Percentiles rank a stretch among this genome's conserved stretches.
Evolutionary conservation across 495 filamentous ascomycete genomes (phyloP).

Genomic region (Haplographium delicatum): DNA sequence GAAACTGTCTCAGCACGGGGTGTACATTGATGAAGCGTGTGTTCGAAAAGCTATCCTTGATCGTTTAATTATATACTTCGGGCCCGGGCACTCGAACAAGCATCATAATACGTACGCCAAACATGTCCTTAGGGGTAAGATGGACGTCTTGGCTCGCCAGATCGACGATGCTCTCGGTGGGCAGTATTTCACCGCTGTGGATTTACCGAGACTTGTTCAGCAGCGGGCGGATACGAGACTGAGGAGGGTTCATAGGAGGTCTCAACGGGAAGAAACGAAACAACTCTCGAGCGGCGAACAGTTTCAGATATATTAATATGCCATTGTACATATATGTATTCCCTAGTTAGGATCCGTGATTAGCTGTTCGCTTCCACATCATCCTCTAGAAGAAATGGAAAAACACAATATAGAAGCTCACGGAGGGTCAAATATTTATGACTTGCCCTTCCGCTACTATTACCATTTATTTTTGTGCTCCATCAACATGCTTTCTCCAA

Average conservation of each 20-base stretch:
- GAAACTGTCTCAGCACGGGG: constrained; percentile 39
- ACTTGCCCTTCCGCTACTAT: too few relatives aligned
- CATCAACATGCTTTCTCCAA: too few relatives aligned
- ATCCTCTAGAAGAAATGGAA: too few relatives aligned
- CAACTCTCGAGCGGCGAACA: too few relatives aligned
- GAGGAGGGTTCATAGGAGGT: background rate
- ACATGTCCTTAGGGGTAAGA: background rate
- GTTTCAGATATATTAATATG: too few relatives aligned
- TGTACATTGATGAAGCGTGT: constrained; percentile 31
- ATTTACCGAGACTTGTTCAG: background rate
- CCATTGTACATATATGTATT: too few relatives aligned
- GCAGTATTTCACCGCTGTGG: constrained; percentile 1
- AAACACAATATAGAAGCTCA: too few relatives aligned
- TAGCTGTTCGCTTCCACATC: too few relatives aligned
- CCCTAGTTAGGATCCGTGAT: too few relatives aligned
- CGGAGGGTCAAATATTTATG: too few relatives aligned
- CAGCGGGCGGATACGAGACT: background rate
- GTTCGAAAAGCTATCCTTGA: constrained; percentile 40
- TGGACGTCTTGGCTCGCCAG: constrained; percentile 1
- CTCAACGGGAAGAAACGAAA: too few relatives aligned
- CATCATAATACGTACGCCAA: constrained; percentile 25
- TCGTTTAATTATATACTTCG: constrained; percentile 49
- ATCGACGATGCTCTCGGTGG: constrained; percentile 18
- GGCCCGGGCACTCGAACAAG: constrained; percentile 28
- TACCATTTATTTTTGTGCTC: too few relatives aligned